Evolutionary conservation across 176 grass and related monocot genomes (phyloP), one percentile per base, ranked within the genome.

Genomic region (Bothriochloa decipiens): DNA sequence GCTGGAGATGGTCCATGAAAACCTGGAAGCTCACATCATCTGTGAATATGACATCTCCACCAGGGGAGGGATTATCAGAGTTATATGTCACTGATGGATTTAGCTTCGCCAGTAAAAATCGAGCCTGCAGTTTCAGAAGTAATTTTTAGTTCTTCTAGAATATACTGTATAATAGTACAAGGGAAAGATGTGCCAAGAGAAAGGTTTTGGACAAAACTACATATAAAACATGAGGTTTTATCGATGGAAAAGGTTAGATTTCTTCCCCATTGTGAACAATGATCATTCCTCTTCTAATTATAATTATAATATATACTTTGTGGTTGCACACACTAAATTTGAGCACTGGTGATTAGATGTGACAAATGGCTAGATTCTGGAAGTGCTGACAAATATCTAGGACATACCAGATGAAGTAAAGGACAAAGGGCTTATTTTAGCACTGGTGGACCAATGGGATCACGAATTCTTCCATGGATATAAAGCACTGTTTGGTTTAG

Each of bases 1-100:
- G 92, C 84, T 90, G 90, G 58, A 97, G 92, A 92, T 94, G 95
- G 72, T 97, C 92, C 86, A 94, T 90, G 84, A 97, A 94, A 47
- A 91, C 88, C 78, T 94, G 78, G 14, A 97, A 92, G 86, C 95
- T 93, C 68, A 97, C 88, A 22, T 97, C 95, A 84, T 97, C 92
- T 4, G 92, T 97, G 80, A 97, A 97, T 87, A 97, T 91, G 60
- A 94, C 37, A 11, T 97, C 92, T 72, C 88, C 90, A 25, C 91
- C 91, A 84, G 86, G 88, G 0, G 82, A 81, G 57, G 86, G 78
- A 79, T 89, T 89, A 60, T 85, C 74, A 0, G 95, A 97, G 74
- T 90, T 97, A 81, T 97, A 92, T 60, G 92, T 91, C 22, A 92
- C 86, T 3, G 95, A 97, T 77, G 95, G 95, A 68, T 97, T 97